Evolutionary conservation across 306 rosid genomes (phyloP).

Genomic region (Pachyrhizus erosus): DNA sequence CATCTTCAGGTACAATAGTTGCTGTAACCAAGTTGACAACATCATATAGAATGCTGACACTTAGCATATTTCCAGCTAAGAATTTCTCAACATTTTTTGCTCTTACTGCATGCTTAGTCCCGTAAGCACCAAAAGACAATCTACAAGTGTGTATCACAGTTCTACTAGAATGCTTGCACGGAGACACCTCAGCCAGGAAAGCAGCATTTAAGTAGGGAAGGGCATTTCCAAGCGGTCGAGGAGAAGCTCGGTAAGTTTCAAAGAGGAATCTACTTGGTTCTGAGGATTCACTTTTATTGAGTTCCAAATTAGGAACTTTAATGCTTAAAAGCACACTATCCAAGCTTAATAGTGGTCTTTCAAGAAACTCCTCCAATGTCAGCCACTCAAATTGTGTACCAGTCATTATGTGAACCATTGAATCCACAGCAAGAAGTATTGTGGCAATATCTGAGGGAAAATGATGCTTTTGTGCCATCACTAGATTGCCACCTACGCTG

Average conservation of each 20-base stretch:
- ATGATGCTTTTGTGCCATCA: slow-evolving; percentile 79
- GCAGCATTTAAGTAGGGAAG: slow-evolving; percentile 82
- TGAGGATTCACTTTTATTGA: slow-evolving; percentile 43
- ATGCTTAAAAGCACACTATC: slow-evolving; percentile 67
- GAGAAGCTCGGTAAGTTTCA: slow-evolving; percentile 84
- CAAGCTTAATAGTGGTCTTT: slow-evolving; percentile 64
- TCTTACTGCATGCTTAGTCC: slow-evolving; percentile 74
- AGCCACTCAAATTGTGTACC: slow-evolving; percentile 58
- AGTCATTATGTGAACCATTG: slow-evolving; percentile 66
- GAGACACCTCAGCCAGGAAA: slow-evolving; percentile 70
- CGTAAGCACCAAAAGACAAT: slow-evolving; percentile 79
- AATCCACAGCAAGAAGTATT: slow-evolving; percentile 76
- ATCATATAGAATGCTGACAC: slow-evolving; percentile 56
- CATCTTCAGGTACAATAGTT: slow-evolving; percentile 59
- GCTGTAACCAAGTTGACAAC: slow-evolving; percentile 60
- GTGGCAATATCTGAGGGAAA: slow-evolving; percentile 96
- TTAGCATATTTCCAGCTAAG: slow-evolving; percentile 63
- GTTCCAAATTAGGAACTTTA: slow-evolving; percentile 64
- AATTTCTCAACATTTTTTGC: slow-evolving; percentile 71
- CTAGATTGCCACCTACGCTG: slow-evolving; percentile 87
- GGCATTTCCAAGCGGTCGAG: slow-evolving; percentile 87
- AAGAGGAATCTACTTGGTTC: slow-evolving; percentile 50
- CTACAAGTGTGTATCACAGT: slow-evolving; percentile 56
- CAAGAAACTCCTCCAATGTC: slow-evolving; percentile 71
- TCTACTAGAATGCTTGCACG: slow-evolving; percentile 52